A percentile compares a stretch with the other conserved stretches of the same genome.
phyloP scores from a whole-genome alignment of 805 yeast species.

The Kazachstania psychrophila region DNA sequence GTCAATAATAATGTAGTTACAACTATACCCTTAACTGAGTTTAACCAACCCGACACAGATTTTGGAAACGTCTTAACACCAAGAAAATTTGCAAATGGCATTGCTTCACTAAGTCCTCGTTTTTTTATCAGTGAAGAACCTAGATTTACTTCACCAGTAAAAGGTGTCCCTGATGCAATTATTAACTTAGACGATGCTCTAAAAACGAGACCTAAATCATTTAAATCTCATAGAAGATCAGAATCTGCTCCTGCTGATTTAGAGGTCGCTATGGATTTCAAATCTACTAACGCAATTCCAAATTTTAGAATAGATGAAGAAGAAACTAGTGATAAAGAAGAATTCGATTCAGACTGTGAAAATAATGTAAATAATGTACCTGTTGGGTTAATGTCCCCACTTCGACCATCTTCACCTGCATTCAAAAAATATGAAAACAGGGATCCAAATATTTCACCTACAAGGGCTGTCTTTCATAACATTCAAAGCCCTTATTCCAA shows the following conservation, averaged over 20 bases:
- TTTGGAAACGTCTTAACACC: conserved; percentile 3
- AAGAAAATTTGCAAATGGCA: conserved; percentile 1
- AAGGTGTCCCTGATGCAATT: conserved; percentile 42
- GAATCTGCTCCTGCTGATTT: conserved; percentile 50
- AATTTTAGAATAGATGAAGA: conserved; percentile 17
- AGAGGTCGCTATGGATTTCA: conserved; percentile 18
- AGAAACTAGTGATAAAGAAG: conserved; percentile 7
- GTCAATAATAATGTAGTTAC: background rate
- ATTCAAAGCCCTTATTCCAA: background rate
- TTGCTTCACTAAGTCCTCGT: conserved; percentile 18
- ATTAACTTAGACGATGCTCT: conserved; percentile 50
- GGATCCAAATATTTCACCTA: conserved; percentile 6
- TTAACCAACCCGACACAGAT: background rate
- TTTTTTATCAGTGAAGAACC: conserved; percentile 29
- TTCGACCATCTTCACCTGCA: conserved; percentile 16
- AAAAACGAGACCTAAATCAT: conserved; percentile 29
- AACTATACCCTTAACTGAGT: background rate
- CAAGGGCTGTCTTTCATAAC: background rate
- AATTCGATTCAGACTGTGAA: background rate
- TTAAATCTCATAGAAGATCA: conserved; percentile 39
- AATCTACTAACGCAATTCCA: background rate
- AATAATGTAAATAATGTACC: background rate
- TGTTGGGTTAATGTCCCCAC: conserved; percentile 15
- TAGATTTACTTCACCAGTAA: conserved; percentile 22
- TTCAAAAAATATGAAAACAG: conserved; percentile 3